Base-by-base conservation (phyloP, 2,329 filamentous ascomycete species). In the Alternaria incomplexa region DNA sequence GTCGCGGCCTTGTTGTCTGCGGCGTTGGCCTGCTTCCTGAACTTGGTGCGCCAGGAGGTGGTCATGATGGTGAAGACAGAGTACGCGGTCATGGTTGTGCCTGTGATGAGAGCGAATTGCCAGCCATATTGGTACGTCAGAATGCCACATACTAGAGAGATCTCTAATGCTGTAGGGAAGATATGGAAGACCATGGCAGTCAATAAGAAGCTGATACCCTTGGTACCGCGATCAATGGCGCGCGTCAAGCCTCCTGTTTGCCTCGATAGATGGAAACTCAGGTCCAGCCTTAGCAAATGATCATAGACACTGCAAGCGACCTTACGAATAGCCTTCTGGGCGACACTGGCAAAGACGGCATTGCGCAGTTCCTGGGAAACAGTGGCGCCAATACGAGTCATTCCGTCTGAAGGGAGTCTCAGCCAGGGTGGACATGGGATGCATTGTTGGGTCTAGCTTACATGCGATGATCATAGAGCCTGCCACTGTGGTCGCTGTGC, bases 151-250 rank as follows among this genome's bases (percentile, higher is more conserved):
- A 99, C 96, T 85, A 99, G 90, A 62, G 90, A 89, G 65, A 99
- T 99, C 78, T 99, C 96, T 30, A 99, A 82, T 0, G 93, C 92
- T 0, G 95, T 99, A 0, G 96, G 96, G 15, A 98, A 87, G 61
- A 99, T 91, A 79, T 99, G 96, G 74, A 99, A 98, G 28, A 99
- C 93, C 95, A 99, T 99, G 72, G 94, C 97, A 1, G 93, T 97
- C 67, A 99, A 85, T 69, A 99, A 81, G 80, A 98, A 99, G 84
- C 93, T 97, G 79, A 99, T 99, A 66, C 96, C 96, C 82, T 99
- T 99, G 20, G 96, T 99, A 76, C 96, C 96, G 66, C 96, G 89
- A 77, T 99, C 96, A 66, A 99, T 96, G 23, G 96, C 96, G 68
- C 96, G 86, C 2, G 95, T 98, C 67, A 99, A 82, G 2, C 96